Evolutionary conservation across 176 grass and related monocot genomes (phyloP), one percentile per base, ranked within the genome.

Genomic region (Aechmea fasciata): DNA sequence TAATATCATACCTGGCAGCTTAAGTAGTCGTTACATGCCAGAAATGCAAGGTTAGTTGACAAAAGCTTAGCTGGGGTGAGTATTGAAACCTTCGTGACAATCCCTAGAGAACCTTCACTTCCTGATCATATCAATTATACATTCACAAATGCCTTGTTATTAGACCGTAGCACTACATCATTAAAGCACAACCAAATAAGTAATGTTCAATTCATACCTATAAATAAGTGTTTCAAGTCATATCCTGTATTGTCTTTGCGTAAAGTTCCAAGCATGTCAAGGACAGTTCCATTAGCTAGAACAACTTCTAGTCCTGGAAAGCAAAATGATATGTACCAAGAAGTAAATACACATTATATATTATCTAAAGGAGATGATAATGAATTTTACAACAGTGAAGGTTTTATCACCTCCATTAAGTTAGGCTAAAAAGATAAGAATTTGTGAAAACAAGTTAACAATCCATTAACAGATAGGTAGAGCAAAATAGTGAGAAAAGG

Each of bases 201-300:
- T 48, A 74, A 57, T 19, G 47, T 23, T 48, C 66, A 10, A 78
- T 63, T 47, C 64, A 50, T 79, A 90, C 93, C 86, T 69, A 97
- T 85, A 78, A 92, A 97, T 77, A 97, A 85, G 79, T 97, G 93
- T 71, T 97, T 97, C 77, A 97, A 71, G 77, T 92, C 84, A 41
- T 92, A 97, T 83, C 93, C 93, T 54, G 93, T 97, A 72, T 92
- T 97, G 51, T 97, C 89, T 91, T 97, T 97, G 29, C 93, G 84
- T 77, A 97, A 85, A 69, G 81, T 90, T 75, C 76, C 79, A 78
- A 92, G 88, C 93, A 97, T 92, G 84, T 97, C 86, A 69, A 97
- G 86, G 63, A 97, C 82, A 81, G 86, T 92, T 75, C 93, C 93
- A 87, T 97, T 78, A 61, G 93, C 84, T 69, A 87, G 74, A 48